Percentiles rank a stretch among this genome's conserved stretches.
phyloP scores from a whole-genome alignment of 768 basidiomycete species.

The Lactarius tabidus region DNA sequence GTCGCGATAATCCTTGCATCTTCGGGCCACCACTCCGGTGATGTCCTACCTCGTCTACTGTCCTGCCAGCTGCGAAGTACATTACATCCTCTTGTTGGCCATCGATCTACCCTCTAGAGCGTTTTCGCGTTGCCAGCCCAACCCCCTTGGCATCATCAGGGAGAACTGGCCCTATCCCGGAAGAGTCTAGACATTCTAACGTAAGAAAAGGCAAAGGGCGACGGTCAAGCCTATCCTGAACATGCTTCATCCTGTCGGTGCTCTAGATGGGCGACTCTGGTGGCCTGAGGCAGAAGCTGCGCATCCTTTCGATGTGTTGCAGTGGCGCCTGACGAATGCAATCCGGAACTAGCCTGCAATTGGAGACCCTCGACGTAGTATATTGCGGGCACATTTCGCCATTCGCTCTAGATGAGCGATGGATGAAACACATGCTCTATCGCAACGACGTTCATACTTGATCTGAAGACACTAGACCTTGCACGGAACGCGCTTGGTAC shows the following conservation, averaged over 20 bases:
- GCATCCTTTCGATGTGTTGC: background rate
- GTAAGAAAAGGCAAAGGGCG: slow-evolving; percentile 7
- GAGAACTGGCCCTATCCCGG: background rate
- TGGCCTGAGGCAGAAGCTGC: background rate
- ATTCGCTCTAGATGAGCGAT: background rate
- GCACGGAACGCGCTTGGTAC: background rate
- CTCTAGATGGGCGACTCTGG: background rate
- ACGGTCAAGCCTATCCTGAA: background rate
- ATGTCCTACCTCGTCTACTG: background rate
- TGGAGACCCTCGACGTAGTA: background rate
- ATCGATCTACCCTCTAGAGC: background rate
- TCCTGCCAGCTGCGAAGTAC: background rate
- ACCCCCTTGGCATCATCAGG: background rate
- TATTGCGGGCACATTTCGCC: background rate
- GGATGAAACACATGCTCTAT: background rate
- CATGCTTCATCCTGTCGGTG: background rate
- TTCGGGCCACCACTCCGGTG: background rate
- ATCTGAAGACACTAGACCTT: background rate
- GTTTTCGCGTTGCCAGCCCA: background rate
- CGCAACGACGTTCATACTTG: background rate
- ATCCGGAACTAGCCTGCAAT: background rate
- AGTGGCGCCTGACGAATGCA: background rate
- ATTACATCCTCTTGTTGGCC: background rate
- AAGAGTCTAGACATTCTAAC: background rate
- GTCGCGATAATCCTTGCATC: background rate